Base-by-base conservation (phyloP, 768 basidiomycete species). In the Lentinula sp. region DNA sequence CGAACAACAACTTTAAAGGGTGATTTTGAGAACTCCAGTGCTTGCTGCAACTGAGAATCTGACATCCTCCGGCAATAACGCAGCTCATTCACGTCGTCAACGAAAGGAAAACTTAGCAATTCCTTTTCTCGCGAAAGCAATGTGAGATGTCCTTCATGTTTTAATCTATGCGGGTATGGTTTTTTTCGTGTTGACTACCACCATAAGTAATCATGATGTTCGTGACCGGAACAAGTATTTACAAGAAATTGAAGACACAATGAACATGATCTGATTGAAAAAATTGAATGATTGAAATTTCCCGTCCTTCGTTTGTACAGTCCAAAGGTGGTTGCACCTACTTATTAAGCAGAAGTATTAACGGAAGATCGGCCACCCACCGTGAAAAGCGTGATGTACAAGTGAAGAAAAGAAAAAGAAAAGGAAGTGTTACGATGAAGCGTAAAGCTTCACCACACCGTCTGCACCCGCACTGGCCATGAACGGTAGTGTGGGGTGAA, bases 381-480 rank as follows among this genome's bases (percentile, higher is more conserved):
- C 58, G 37, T 52, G 48, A 45, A 64, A 59, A 64, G 61, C 57
- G 32, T n/a, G n/a, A 16, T 34, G 32, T 51, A 51, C 34, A 59
- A 60, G 57, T 55, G 57, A 42, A 67, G 64, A 51, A 68, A 45
- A 18, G 42, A 62, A 66, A 42, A 62, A 59, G 57, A 66, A 42
- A 62, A 61, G 57, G 40, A 37, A 53, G 42, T 74, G 45, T 79
- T 80, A 92, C 75, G 89, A 93, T 68, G 89, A 90, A 63, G 91
- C 89, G 71, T 91, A 97, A 31, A 98, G 78, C 73, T 93, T 93
- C 62, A 98, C 86, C 49, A 93, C 88, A 31, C 95, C 95, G 74
- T 98, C 96, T 11, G 93, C 93, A n/a, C 96, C 96, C 18, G 92
- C 91, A 71, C 92, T 96, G 15, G 89, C 93, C 82, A 97, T 85